These are phyloP conservation scores for Cystobasidiaceae sp. DNA, from an alignment of 1,284 basidiomycete species.

Conservation along the genomic window DNA sequence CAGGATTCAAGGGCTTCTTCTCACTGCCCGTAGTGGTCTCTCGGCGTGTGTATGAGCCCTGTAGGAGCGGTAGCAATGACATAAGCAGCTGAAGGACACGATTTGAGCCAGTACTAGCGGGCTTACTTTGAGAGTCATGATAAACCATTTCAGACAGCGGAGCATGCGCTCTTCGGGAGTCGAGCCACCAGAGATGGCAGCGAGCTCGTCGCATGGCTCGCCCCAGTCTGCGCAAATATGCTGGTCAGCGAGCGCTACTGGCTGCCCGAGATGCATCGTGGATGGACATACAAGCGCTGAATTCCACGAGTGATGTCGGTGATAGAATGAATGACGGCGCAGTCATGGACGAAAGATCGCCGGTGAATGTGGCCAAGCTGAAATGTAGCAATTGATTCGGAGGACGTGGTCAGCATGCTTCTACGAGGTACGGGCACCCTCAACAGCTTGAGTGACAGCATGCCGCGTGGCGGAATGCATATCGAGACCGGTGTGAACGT, in stretches of 20 bases:
- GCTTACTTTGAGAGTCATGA: conserved; percentile 51
- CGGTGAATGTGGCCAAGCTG: conserved; percentile 18
- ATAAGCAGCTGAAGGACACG: no score
- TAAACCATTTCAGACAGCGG: conserved; percentile 82
- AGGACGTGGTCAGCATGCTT: neutral
- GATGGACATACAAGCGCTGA: conserved; percentile 56
- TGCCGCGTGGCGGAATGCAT: neutral
- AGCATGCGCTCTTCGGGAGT: conserved; percentile 66
- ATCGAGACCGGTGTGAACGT: neutral
- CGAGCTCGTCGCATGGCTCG: conserved; percentile 76
- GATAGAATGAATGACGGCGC: conserved; percentile 63
- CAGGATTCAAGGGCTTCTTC: conserved; percentile 62
- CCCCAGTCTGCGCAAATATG: conserved; percentile 87
- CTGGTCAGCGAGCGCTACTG: no score
- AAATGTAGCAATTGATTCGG: neutral
- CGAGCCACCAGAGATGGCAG: conserved; percentile 69
- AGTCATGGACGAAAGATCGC: conserved; percentile 70
- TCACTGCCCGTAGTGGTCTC: conserved; percentile 41
- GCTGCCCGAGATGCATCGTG: no score
- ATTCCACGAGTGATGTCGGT: conserved; percentile 54
- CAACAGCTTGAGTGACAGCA: no score
- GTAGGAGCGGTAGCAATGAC: neutral
- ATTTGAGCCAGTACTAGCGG: neutral
- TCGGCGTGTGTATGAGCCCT: conserved; percentile 40
- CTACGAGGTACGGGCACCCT: no score